phyloP scores from a whole-genome alignment of 1,139 yeast genomes.

The Sugiyamaella pinicola region DNA sequence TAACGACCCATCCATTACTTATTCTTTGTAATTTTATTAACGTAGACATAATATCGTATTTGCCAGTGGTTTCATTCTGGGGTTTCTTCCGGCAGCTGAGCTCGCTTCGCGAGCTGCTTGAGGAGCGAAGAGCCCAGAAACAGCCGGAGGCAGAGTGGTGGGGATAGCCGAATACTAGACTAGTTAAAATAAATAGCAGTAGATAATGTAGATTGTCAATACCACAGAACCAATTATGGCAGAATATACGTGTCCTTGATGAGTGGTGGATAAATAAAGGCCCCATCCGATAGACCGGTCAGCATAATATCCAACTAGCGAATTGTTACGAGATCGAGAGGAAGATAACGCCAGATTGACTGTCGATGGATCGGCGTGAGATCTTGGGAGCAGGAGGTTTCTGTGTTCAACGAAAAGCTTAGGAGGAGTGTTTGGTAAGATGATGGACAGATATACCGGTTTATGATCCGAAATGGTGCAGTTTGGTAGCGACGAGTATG shows the following conservation, averaged over 20 bases:
- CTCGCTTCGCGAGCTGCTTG: no score
- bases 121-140: no score
- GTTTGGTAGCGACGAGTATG: slow-evolving; percentile 51
- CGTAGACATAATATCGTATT: no score
- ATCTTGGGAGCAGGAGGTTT: not conserved
- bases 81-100: no score
- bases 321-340: slow-evolving; percentile 13
- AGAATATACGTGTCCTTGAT: slow-evolving; percentile 26
- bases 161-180: not conserved
- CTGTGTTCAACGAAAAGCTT: slow-evolving; percentile 1
- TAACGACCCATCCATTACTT: not conserved
- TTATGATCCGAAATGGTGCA: slow-evolving; percentile 50
- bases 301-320: slow-evolving; percentile 25
- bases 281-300: slow-evolving; percentile 35
- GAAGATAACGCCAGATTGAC: slow-evolving; percentile 14
- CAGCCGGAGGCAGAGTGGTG: no score
- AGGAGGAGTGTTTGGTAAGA: slow-evolving; percentile 27
- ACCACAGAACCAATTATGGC: slow-evolving; percentile 16
- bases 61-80: no score
- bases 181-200: not conserved
- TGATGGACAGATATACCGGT: slow-evolving; percentile 49
- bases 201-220: slow-evolving; percentile 16
- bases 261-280: slow-evolving; percentile 27
- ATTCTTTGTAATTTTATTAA: no score
- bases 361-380: not conserved